Evolutionary conservation across 2,329 filamentous ascomycete genomes (phyloP), one percentile per base, ranked within the genome.

Genomic region (Neopestalotiopsis clavispora): DNA sequence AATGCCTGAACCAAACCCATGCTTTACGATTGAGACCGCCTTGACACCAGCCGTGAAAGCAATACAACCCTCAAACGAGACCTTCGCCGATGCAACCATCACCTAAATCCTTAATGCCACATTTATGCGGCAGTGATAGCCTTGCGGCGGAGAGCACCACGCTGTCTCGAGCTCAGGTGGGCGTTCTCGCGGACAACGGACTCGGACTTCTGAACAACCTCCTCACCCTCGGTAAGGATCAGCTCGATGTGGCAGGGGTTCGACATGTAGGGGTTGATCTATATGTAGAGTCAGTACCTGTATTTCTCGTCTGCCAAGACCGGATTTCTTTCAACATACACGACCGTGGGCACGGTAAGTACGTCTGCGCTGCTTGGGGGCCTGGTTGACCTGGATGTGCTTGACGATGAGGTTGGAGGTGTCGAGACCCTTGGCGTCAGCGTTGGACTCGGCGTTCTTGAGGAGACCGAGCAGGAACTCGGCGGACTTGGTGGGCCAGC

Each of bases 331-430:
- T 52, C 6, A 52, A 94, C 95, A 80, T 97, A 98, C 95, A 89
- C 96, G 94, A 91, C 96, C 96, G 91, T 99, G 96, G 75, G 97
- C 97, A 91, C 96, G 95, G 93, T 99, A 99, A 83, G 96, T 99
- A 85, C 96, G 92, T 88, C 96, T 91, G 84, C 96, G 92, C 90
- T 98, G 95, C 92, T 98, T 98, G 81, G 96, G 96, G 79, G 96
- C 97, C 90, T 99, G 96, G 94, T 99, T 99, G 90, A 99, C 96
- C 90, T 99, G 96, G 88, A 99, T 99, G 93, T 98, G 97, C 94
- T 98, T 98, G 88, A 99, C 93, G 83, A 98, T 87, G 82, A 99
- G 89, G 90, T 97, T 97, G 87, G 91, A 92, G 82, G 95, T 98
- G 87, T 99, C 94, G 81, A 97, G 94, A 80, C 95, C 94, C 90